Evolutionary conservation across 2,329 filamentous ascomycete genomes (phyloP).

Genomic region (Fonsecaea erecta): DNA sequence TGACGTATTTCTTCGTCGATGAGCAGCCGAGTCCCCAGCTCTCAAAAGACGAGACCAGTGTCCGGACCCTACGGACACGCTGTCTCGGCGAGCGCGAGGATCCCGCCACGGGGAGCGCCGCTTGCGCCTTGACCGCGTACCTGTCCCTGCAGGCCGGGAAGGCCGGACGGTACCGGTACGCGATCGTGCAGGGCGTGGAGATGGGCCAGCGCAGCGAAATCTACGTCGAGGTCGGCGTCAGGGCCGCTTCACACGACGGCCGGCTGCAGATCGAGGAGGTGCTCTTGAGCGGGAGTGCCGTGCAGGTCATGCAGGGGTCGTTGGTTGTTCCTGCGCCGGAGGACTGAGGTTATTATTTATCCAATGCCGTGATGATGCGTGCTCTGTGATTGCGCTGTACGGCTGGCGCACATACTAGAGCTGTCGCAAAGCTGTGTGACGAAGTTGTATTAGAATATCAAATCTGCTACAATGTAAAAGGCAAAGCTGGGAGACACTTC

Average conservation of each 20-base stretch:
- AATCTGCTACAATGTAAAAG: too few relatives aligned
- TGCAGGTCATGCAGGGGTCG: conserved; percentile 44
- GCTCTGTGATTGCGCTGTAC: not conserved
- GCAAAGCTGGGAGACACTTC: too few relatives aligned
- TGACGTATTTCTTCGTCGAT: conserved; percentile 40
- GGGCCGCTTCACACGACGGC: conserved; percentile 10
- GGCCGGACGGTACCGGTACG: conserved; percentile 52
- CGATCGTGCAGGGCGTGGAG: conserved; percentile 69
- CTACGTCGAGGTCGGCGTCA: conserved; percentile 40
- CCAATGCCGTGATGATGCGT: not conserved
- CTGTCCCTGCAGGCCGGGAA: conserved; percentile 54
- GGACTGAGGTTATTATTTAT: not conserved
- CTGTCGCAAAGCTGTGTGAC: too few relatives aligned
- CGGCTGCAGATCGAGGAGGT: conserved; percentile 42
- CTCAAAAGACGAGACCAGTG: not conserved
- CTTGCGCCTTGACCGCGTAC: conserved; percentile 61
- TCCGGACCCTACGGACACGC: conserved; percentile 27
- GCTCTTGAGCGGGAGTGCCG: conserved; percentile 44
- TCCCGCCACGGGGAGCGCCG: conserved; percentile 67
- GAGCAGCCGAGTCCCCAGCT: too few relatives aligned
- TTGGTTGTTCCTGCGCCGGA: conserved; percentile 37
- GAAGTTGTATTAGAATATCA: too few relatives aligned
- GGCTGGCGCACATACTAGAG: not conserved
- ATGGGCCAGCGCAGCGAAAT: conserved; percentile 61
- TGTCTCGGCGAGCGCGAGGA: conserved; percentile 53